phyloP scores from a whole-genome alignment of 495 filamentous ascomycete species.

The Aspergillus nanangensis region DNA sequence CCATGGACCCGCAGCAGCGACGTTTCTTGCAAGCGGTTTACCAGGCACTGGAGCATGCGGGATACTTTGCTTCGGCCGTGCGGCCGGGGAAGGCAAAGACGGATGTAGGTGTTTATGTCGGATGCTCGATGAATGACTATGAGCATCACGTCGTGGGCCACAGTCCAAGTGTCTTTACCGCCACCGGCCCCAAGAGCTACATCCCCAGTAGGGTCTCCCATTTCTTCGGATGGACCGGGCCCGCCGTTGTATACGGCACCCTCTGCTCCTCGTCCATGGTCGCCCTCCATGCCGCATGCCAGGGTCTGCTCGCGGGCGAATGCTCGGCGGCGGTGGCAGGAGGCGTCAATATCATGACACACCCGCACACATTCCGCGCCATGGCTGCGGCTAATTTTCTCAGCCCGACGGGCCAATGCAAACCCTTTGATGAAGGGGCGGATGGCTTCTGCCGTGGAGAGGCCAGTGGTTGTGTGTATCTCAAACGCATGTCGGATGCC shows the following conservation, averaged over 20 bases:
- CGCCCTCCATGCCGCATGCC: slow-evolving; percentile 32
- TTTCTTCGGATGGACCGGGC: slow-evolving; percentile 46
- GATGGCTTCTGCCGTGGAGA: slow-evolving; percentile 73
- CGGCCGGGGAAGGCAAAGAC: neutral
- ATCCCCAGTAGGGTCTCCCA: slow-evolving; percentile 27
- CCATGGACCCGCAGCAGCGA: slow-evolving; percentile 42
- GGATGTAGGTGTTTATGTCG: slow-evolving; percentile 19
- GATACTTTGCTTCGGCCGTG: slow-evolving; percentile 10
- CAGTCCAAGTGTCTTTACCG: slow-evolving; percentile 28
- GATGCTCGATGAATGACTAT: slow-evolving; percentile 38
- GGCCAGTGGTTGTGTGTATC: slow-evolving; percentile 53
- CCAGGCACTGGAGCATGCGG: slow-evolving; percentile 27
- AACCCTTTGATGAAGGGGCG: slow-evolving; percentile 63
- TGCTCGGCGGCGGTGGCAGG: slow-evolving; percentile 30
- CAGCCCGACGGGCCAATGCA: slow-evolving; percentile 46
- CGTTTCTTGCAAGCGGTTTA: slow-evolving; percentile 34
- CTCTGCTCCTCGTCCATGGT: slow-evolving; percentile 41
- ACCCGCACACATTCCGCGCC: slow-evolving; percentile 22
- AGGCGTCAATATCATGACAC: slow-evolving; percentile 35
- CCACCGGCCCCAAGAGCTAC: slow-evolving; percentile 21
- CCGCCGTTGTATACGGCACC: slow-evolving; percentile 35
- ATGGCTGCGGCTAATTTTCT: slow-evolving; percentile 28
- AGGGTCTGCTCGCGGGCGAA: slow-evolving; percentile 25
- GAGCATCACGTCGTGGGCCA: slow-evolving; percentile 28
- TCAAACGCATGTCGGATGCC: slow-evolving; percentile 61